Evolutionary conservation across 1,284 basidiomycete species (phyloP), one percentile per base, ranked within the genome.

Genomic region (Volvariella volvacea): DNA sequence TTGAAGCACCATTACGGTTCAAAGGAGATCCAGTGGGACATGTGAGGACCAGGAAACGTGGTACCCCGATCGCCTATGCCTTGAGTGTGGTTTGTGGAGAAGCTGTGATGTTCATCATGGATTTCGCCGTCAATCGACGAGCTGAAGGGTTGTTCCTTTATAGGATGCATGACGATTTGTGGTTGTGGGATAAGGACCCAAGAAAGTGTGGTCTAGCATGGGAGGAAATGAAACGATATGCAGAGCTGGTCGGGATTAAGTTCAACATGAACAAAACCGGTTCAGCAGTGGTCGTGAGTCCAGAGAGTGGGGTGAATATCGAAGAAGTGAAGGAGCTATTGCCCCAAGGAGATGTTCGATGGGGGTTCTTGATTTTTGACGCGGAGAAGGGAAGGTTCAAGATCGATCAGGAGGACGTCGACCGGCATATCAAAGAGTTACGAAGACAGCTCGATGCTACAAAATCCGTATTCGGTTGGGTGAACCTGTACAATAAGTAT

Each of bases 401-500:
- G 16, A 46, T 46, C 22, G 41, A 42, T 22, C 45, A 46, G 20
- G 28, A 32, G 0, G 22, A 43, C 15, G 61, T 71, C 36, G 59
- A 66, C 45, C 39, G 43, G 1, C 65, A 71, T 45, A 68, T 70
- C 49, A 46, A 45, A 6, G 68, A 70, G 48, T 55, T 72, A 25
- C 58, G 60, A n/a, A 61, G 64, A 15, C 69, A 70, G 49, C 59
- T 72, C 0, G 50, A 54, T 0, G 57, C 59, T 6, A 64, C 67
- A 22, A 64, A 62, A 47, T 68, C 66, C 1, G 55, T 70, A 21
- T 64, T 70, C 42, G 67, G 68, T 0, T 71, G 67, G 64, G 58
- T 67, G 15, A 67, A 68, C 48, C 62, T 56, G 2, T 69, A 66
- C 48, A 71, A 71, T 57, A 68, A 67, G 48, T 71, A 70, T 48